These are phyloP conservation scores for Sugiyamaella xylanicola DNA, from an alignment of 1,139 yeast species.

Conservation along the genomic window DNA sequence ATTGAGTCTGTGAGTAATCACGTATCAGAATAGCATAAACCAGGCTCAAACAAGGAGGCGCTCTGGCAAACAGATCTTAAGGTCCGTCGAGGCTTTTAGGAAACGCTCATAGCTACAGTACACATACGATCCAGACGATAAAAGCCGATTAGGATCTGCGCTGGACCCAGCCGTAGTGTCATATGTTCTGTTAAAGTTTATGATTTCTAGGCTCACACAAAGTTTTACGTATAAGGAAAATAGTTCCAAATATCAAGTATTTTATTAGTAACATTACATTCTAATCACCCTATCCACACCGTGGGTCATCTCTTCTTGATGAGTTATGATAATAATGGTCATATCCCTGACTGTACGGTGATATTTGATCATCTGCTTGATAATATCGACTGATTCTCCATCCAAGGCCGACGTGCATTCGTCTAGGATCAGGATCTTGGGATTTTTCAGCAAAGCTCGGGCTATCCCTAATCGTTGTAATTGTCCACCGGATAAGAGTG, in stretches of 20 bases:
- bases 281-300: conserved; percentile 41
- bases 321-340: conserved; percentile 86
- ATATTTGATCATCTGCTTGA: conserved; percentile 45
- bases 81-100: too few species aligned
- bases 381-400: conserved; percentile 52
- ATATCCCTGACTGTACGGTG: conserved; percentile 56
- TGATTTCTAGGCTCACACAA: too few species aligned
- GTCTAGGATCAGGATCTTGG: conserved; percentile 62
- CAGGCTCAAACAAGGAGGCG: background rate
- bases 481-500: conserved; percentile 74
- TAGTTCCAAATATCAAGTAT: too few species aligned
- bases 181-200: too few species aligned
- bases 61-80: too few species aligned
- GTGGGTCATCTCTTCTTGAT: conserved; percentile 72
- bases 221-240: too few species aligned
- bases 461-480: conserved; percentile 87
- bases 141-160: too few species aligned
- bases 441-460: conserved; percentile 65
- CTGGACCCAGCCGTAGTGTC: too few species aligned
- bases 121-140: too few species aligned
- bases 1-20: background rate
- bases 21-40: background rate
- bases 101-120: too few species aligned
- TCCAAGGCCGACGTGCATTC: conserved; percentile 79
- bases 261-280: background rate